Percentiles rank a stretch among this genome's conserved stretches.
Conservation (phyloP, 495 filamentous ascomycete genomes). For the Neurospora discreta region DNA sequence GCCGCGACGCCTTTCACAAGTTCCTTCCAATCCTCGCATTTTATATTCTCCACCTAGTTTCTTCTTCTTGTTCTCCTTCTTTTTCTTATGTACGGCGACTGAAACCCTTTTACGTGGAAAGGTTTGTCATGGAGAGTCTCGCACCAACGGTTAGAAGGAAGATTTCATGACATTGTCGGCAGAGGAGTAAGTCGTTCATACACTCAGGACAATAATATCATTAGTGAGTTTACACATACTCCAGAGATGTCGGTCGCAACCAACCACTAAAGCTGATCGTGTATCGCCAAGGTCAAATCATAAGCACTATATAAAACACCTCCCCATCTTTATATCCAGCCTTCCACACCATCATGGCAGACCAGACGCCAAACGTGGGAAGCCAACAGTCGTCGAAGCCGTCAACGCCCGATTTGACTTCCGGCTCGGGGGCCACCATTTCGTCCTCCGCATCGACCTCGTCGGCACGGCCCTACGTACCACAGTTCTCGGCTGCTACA, state of each 20-base stretch:
- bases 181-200: neutral
- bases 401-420: neutral
- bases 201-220: neutral
- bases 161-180: neutral
- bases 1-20: neutral
- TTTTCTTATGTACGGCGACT: neutral
- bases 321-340: neutral
- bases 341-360: neutral
- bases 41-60: neutral
- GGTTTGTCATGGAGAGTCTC: neutral
- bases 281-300: neutral
- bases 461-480: slow-evolving; percentile 29
- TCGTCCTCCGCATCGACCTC: slow-evolving; percentile 6
- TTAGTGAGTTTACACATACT: neutral
- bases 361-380: neutral
- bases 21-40: neutral
- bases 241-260: neutral
- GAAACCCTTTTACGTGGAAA: neutral
- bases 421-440: neutral
- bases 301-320: neutral
- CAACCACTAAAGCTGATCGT: neutral
- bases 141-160: neutral
- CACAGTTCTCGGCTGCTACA: slow-evolving; percentile 43
- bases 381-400: neutral
- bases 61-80: neutral